Evolutionary conservation across 176 grass and related monocot genomes (phyloP), one percentile per base, ranked within the genome.

Genomic region (Neostapfia colusana): DNA sequence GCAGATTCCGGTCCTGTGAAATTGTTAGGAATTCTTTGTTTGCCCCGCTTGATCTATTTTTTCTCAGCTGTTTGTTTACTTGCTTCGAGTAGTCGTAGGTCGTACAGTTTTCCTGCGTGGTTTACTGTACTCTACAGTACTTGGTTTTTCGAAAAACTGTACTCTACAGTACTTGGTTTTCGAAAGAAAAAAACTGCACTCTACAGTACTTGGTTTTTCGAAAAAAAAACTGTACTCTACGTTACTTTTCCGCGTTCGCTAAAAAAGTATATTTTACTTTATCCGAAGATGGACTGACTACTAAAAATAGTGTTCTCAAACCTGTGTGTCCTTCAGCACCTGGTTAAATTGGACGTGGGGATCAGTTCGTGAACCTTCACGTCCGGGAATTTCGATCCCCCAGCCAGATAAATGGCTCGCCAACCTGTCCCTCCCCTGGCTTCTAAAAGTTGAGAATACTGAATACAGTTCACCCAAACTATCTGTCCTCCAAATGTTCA

Each of bases 271-370:
- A n/a, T 16, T 26, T 28, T 50, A 25, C 79, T 72, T 37, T 14
- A 13, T 73, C 45, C 45, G 37, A 35, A 6, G 14, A 24, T 44
- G 27, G 75, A 21, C 38, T 79, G 67, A 65, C 67, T 79, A 62
- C 82, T 77, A 84, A 64, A 84, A 64, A 71, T 68, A 83, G 74
- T 68, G 53, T 5, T 67, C n/a, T 23, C 79, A 67, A 58, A 67
- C 17, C 61, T 12, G 17, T 18, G 16, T 51, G 53, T 62, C 1
- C 60, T 65, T 63, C 24, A 20, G 36, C 2, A 8, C 26, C 2
- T 37, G 10, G 60, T 75, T 46, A 23, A 58, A 36, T 46, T 57
- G 14, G 20, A 45, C 4, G 2, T 14, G 54, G 72, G 72, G 23
- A 41, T 78, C 49, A 43, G 11, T 60, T 67, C 50, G 18, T 18